Base-by-base conservation (phyloP, 805 yeast species). In the Sugiyamaella boreocaroliniensis region DNA sequence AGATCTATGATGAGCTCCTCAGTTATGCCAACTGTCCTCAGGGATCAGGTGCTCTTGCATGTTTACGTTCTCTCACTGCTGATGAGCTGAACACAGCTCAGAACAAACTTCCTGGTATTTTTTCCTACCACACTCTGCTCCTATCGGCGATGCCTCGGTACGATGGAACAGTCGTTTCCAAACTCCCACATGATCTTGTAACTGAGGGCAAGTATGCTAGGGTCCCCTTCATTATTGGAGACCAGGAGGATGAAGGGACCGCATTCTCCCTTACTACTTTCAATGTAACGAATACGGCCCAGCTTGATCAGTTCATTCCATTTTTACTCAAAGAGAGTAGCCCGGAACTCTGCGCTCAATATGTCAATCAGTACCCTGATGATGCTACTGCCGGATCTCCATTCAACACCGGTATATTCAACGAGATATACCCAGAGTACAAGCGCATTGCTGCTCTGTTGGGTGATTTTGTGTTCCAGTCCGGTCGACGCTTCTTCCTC, bases 161-260 rank as follows among this genome's bases (percentile, higher is more conserved):
- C 15, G 58, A 55, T 43, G 58, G 58, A 8, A 37, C 52, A 5
- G 19, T 34, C 16, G 20, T 58, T 8, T 12, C 56, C 7, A 32
- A 48, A 6, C 32, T 29, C 15, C 40, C 51, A 7, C 18, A 43
- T 18, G 41, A 54, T 11, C 18, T 55, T 47, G 43, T 56, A 14
- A 42, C 19, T 10, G 22, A 40, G 15, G 59, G 55, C n/a, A 26
- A 43, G 43, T 45, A 48, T 19, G 48, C 56, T 18, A 18, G 40
- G 22, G 56, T 58, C 8, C 61, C 61, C 2, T 43, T 37, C 16
- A 50, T 58, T 14, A 34, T 47, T 45, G 61, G 61, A 6, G 48
- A 43, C 29, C 53, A 53, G 19, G 44, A 51, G 45, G 59, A 58
- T 47, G 61, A 58, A 42, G 61, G 61, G 4, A 56, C 61, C 4